Percentiles rank a stretch among this genome's conserved stretches.
Conservation (phyloP, 139 green algal genomes). For the Pycnococcus provasolii region DNA sequence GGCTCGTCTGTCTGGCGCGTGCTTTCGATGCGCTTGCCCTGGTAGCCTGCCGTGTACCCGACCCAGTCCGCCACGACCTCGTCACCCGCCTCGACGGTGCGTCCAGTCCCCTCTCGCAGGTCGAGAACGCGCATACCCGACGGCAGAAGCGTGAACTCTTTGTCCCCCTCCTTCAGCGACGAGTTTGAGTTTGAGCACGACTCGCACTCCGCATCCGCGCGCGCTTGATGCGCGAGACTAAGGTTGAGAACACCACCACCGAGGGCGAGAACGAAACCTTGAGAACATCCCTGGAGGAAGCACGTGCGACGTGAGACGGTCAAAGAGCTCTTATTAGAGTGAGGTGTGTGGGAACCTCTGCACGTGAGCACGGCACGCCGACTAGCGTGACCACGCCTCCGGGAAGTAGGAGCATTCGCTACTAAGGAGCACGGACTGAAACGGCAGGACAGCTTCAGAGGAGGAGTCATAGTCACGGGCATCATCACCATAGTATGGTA, state of each 20-base stretch:
- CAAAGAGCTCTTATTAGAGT: too few relatives aligned
- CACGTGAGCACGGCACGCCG: too few relatives aligned
- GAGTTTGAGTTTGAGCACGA: constrained; percentile 10
- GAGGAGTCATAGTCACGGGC: too few relatives aligned
- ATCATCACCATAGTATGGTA: too few relatives aligned
- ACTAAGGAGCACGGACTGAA: too few relatives aligned
- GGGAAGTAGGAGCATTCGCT: too few relatives aligned
- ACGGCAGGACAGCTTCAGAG: too few relatives aligned
- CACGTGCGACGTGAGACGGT: too few relatives aligned
- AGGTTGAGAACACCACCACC: background rate
- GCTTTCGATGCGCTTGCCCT: constrained; percentile 26
- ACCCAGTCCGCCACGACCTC: constrained; percentile 64
- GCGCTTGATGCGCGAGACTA: background rate
- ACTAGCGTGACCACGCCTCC: too few relatives aligned
- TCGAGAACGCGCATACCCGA: constrained; percentile 25
- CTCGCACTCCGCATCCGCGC: constrained; percentile 7
- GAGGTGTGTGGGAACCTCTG: too few relatives aligned
- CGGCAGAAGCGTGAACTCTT: background rate
- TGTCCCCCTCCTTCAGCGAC: background rate
- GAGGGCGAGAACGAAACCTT: background rate
- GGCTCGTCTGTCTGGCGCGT: constrained; percentile 20
- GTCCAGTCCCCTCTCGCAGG: constrained; percentile 35
- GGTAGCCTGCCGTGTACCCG: constrained; percentile 54
- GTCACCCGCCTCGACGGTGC: constrained; percentile 31
- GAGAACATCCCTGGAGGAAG: too few relatives aligned